A percentile compares a stretch with the other conserved stretches of the same genome.
Conservation (phyloP, 495 filamentous ascomycete species). For the Neurospora sp. region DNA sequence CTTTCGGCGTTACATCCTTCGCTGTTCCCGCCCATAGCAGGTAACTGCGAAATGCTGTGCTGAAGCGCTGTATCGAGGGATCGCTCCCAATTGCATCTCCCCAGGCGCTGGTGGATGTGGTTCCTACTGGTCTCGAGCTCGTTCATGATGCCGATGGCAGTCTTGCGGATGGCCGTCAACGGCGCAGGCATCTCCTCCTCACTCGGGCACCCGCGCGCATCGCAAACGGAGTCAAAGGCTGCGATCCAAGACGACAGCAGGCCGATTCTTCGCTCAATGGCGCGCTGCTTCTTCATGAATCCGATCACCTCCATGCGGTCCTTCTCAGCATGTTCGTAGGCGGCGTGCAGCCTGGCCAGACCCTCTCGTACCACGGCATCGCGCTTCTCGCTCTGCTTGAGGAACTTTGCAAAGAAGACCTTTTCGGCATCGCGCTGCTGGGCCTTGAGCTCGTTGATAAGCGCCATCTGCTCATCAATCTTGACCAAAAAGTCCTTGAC, state of each 20-base stretch:
- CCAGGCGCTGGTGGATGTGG: slow-evolving; percentile 74
- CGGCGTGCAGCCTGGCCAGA: slow-evolving; percentile 63
- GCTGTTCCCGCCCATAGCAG: slow-evolving; percentile 54
- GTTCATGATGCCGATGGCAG: slow-evolving; percentile 73
- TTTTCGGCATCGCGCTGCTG: slow-evolving; percentile 88
- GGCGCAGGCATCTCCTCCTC: slow-evolving; percentile 55
- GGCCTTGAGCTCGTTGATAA: slow-evolving; percentile 88
- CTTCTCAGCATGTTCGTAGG: slow-evolving; percentile 72
- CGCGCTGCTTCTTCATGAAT: slow-evolving; percentile 71
- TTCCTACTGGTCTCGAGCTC: slow-evolving; percentile 85
- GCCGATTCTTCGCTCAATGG: slow-evolving; percentile 74
- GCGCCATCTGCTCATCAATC: slow-evolving; percentile 86
- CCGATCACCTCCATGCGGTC: slow-evolving; percentile 71
- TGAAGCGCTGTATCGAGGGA: slow-evolving; percentile 78
- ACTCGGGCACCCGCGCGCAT: slow-evolving; percentile 43
- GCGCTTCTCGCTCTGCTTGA: slow-evolving; percentile 76
- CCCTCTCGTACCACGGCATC: slow-evolving; percentile 71
- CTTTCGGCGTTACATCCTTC: slow-evolving; percentile 54
- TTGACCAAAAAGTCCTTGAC: slow-evolving; percentile 98
- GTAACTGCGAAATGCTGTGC: slow-evolving; percentile 69
- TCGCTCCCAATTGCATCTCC: slow-evolving; percentile 76
- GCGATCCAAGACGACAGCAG: slow-evolving; percentile 85
- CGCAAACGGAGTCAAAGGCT: slow-evolving; percentile 79
- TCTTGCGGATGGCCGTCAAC: slow-evolving; percentile 69
- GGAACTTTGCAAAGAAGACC: slow-evolving; percentile 78